Base-by-base conservation (phyloP, 352 stramenopile species). In the Elongisporangium anandrum region DNA sequence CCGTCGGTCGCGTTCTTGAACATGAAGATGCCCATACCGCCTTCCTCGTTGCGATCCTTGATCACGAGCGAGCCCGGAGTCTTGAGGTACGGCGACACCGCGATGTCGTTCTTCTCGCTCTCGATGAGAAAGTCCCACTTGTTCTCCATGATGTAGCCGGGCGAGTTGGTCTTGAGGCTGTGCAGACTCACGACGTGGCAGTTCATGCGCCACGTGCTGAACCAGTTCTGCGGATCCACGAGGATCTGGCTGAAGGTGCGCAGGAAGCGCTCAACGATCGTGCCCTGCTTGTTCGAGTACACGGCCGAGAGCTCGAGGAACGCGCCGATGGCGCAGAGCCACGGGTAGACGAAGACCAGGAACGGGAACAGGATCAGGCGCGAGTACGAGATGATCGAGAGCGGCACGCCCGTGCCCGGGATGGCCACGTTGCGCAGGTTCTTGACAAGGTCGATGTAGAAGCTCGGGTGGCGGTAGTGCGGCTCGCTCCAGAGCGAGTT, bases 341-440 rank as follows among this genome's bases (percentile, higher is more conserved):
- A 79, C 56, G 92, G 92, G 75, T 97, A 97, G 41, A 95, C 75
- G 23, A 96, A 80, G 34, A 97, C 56, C 26, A 97, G 69, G 68
- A 97, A 97, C 49, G 86, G 84, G 60, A 92, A 88, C 38, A 91
- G 71, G 55, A 94, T 73, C 16, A 95, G 17, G 39, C 88, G 85
- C 68, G 82, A 94, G 70, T 86, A 93, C 70, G 79, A 84, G 58
- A 97, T 80, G 54, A 92, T 66, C 62, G 87, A 97, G 22, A 99
- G 79, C 45, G 96, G 92, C 15, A 99, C 69, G 51, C 96, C 96
- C 54, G 95, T 99, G 63, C 97, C 96, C 10, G 97, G 97, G 68
- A 99, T 97, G 21, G 97, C 97, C 23, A 99, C 96, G 70, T 99
- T 99, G 60, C 94, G 85, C 63, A 99, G 78, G 75, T 99, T 99